Evolutionary conservation across 2,329 filamentous ascomycete genomes (phyloP), one percentile per base, ranked within the genome.

Genomic region (Pezicula carpinea): DNA sequence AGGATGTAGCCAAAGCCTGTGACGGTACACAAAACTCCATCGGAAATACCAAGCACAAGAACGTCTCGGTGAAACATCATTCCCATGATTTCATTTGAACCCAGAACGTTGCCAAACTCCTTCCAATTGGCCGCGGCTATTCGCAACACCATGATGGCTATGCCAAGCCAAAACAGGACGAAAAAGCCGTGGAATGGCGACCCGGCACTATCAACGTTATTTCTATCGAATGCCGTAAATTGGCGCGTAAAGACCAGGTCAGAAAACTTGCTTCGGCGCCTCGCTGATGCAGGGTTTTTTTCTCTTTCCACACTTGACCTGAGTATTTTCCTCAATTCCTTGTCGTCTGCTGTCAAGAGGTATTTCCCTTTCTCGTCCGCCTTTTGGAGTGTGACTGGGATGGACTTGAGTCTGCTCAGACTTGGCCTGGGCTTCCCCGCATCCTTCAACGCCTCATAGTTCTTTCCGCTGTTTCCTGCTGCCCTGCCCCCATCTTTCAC

Each of bases 101-200:
- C 87, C 39, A 90, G 72, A 1, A 83, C 74, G 47, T 75, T 87
- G 29, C 87, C 87, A 54, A 84, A 76, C n/a, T 71, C 69, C 51
- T 74, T 74, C 74, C 81, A 89, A 59, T 90, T 91, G 34, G 79
- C 73, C 26, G 79, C 78, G 0, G 76, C 83, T 40, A 87, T 80
- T 60, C 82, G 82, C 29, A 85, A 59, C 48, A 89, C 76, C 55
- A 85, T 75, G 36, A 90, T 63, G 6, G 77, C 75, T 52, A 89
- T 80, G 7, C 76, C 75, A 39, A 89, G 75, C 86, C 87, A 91
- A 64, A 89, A 89, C 0, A 92, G 70, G 0, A 83, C 87, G 59
- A 87, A 90, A 68, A 91, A 91, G 23, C 87, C 87, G 61, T 86
- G 80, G 57, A 90, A 91, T 0, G 83, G 82, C 35, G 82, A 88